Conservation (phyloP, 306 rosid species). For the Cicer yamashitae region DNA sequence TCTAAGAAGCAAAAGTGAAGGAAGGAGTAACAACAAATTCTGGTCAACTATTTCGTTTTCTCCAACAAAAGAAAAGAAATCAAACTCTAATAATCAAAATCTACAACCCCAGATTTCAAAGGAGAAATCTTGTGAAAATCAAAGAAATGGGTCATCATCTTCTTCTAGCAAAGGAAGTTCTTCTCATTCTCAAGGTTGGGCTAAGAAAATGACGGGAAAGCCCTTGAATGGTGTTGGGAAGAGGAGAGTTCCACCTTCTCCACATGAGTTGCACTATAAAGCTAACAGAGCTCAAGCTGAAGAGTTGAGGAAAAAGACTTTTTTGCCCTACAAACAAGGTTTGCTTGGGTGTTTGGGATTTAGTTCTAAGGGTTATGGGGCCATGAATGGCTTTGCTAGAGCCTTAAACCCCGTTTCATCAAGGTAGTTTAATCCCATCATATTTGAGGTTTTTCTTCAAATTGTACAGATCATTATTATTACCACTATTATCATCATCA, state of each 20-base stretch:
- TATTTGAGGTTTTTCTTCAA: background rate
- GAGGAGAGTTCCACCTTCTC: constrained; percentile 75
- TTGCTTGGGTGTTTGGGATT: constrained; percentile 93
- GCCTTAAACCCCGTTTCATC: constrained; percentile 94
- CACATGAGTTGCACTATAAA: constrained; percentile 93
- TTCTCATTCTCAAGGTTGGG: constrained; percentile 27
- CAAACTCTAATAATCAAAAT: background rate
- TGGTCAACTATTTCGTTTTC: constrained; percentile 87
- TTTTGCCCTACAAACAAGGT: constrained; percentile 90
- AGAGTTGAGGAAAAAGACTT: constrained; percentile 92
- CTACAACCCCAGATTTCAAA: constrained; percentile 41
- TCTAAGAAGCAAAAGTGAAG: constrained; percentile 96
- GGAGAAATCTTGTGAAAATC: constrained; percentile 34
- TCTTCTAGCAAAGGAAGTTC: constrained; percentile 35
- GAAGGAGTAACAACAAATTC: constrained; percentile 86
- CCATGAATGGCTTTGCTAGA: constrained; percentile 93
- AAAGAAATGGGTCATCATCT: constrained; percentile 21
- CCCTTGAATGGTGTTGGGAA: constrained; percentile 84
- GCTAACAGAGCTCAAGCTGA: constrained; percentile 89
- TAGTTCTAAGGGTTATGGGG: constrained; percentile 95
- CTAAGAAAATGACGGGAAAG: constrained; percentile 62
- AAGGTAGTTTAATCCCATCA: constrained; percentile 58
- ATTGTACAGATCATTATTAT: constrained; percentile 50
- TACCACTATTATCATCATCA: background rate
- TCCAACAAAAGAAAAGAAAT: constrained; percentile 73